A percentile compares a stretch with the other conserved stretches of the same genome.
Evolutionary conservation across 2,329 filamentous ascomycete species (phyloP).

Genomic region (Hymenoscyphus linearis): DNA sequence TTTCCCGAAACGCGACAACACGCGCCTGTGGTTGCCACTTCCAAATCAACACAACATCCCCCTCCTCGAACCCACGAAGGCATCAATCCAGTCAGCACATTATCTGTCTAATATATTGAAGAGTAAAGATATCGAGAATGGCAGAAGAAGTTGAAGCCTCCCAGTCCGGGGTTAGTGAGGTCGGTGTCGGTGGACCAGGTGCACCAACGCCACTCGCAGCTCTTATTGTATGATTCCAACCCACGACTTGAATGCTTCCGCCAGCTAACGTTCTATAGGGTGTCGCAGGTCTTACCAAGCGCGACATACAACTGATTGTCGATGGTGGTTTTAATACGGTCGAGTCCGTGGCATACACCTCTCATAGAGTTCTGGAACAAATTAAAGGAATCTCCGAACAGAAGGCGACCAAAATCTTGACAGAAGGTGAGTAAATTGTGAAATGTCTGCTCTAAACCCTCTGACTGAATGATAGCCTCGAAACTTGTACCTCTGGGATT

Average conservation of each 20-base stretch:
- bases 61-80: neutral
- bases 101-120: neutral
- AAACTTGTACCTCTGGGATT: constrained; percentile 99
- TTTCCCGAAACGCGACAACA: neutral
- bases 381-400: constrained; percentile 98
- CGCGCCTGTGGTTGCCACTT: neutral
- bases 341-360: constrained; percentile 89
- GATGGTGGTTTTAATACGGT: constrained; percentile 95
- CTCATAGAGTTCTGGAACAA: constrained; percentile 78
- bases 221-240: constrained; percentile 63
- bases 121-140: constrained; percentile 19
- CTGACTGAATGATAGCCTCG: constrained; percentile 53
- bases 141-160: constrained; percentile 47
- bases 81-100: neutral
- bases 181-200: constrained; percentile 71
- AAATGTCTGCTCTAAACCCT: constrained; percentile 1
- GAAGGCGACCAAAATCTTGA: constrained; percentile 86
- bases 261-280: constrained; percentile 50
- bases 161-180: constrained; percentile 71
- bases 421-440: constrained; percentile 59
- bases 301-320: constrained; percentile 88
- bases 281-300: constrained; percentile 80
- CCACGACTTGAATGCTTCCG: neutral
- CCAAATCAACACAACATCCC: neutral
- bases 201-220: constrained; percentile 86